Percentiles rank a stretch among this genome's conserved stretches.
Evolutionary conservation across 768 basidiomycete genomes (phyloP).

Genomic region (Suillus discolor): DNA sequence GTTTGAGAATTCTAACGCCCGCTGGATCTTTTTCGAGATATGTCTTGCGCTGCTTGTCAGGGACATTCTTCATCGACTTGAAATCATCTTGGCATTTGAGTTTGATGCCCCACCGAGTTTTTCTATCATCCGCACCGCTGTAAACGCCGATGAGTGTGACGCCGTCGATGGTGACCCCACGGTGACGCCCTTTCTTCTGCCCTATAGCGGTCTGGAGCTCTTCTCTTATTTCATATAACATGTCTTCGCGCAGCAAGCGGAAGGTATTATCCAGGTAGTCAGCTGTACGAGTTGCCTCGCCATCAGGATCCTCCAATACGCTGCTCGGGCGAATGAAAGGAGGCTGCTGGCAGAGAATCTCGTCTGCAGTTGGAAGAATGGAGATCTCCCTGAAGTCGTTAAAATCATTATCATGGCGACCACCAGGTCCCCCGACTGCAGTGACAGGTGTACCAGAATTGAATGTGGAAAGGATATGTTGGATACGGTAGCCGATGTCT

Average conservation of each 20-base stretch:
- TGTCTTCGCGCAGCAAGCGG: constrained; percentile 64
- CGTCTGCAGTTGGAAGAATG: constrained; percentile 66
- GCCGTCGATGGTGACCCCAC: constrained; percentile 41
- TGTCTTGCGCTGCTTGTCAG: constrained; percentile 39
- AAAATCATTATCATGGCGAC: constrained; percentile 73
- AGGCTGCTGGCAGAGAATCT: constrained; percentile 44
- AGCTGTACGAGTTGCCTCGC: constrained; percentile 38
- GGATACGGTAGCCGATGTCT: constrained; percentile 40
- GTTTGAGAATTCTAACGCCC: constrained; percentile 43
- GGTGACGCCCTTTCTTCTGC: constrained; percentile 42
- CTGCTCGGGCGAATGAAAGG: constrained; percentile 53
- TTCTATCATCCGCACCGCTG: constrained; percentile 27
- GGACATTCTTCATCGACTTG: constrained; percentile 36
- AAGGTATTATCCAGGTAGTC: constrained; percentile 69
- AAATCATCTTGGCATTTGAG: constrained; percentile 40
- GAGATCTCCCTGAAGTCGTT: constrained; percentile 58
- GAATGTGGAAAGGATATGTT: constrained; percentile 38
- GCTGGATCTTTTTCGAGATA: constrained; percentile 39
- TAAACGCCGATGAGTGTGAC: constrained; percentile 40
- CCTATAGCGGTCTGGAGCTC: constrained; percentile 47
- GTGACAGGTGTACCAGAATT: constrained; percentile 22
- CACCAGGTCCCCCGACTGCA: constrained; percentile 47
- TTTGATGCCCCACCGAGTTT: constrained; percentile 43
- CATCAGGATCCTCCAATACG: constrained; percentile 45
- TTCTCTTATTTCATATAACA: constrained; percentile 59